These are phyloP conservation scores for Geranomyces michiganensis DNA, from an alignment of 192 early-diverging fungal species.

Conservation along the genomic window DNA sequence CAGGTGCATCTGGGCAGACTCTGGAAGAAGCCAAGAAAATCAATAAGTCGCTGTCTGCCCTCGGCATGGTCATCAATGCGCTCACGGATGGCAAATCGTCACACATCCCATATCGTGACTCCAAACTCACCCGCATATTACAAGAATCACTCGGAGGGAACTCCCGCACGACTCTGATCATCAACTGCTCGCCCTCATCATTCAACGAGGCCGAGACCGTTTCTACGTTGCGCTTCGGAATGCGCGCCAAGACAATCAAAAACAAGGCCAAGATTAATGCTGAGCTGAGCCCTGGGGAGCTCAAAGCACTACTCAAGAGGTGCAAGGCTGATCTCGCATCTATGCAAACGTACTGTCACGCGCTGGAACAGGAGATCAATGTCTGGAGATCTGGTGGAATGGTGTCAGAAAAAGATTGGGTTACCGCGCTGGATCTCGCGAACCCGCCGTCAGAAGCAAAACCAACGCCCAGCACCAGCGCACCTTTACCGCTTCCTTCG, in stretches of 20 bases:
- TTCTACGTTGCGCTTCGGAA: constrained; percentile 93
- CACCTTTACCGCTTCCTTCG: constrained; percentile 23
- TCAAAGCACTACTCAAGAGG: constrained; percentile 93
- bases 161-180: constrained; percentile 97
- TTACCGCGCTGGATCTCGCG: constrained; percentile 24
- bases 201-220: constrained; percentile 97
- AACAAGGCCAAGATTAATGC: constrained; percentile 99
- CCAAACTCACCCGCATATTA: constrained; percentile 97
- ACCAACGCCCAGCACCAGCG: constrained; percentile 45
- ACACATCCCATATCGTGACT: constrained; percentile 98
- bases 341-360: constrained; percentile 81
- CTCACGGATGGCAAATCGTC: constrained; percentile 98
- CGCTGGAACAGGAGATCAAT: constrained; percentile 85
- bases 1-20: constrained; percentile 96
- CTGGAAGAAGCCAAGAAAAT: constrained; percentile 99
- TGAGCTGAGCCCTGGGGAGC: constrained; percentile 90
- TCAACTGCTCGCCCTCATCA: constrained; percentile 97
- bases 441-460: neutral
- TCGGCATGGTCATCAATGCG: constrained; percentile 99
- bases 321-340: constrained; percentile 78
- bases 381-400: constrained; percentile 75
- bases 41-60: constrained; percentile 95
- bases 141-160: constrained; percentile 99
- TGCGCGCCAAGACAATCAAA: constrained; percentile 98
- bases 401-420: constrained; percentile 47